Evolutionary conservation across 306 rosid species (phyloP), one percentile per base, ranked within the genome.

Genomic region (Chamaecrista fasciculata): DNA sequence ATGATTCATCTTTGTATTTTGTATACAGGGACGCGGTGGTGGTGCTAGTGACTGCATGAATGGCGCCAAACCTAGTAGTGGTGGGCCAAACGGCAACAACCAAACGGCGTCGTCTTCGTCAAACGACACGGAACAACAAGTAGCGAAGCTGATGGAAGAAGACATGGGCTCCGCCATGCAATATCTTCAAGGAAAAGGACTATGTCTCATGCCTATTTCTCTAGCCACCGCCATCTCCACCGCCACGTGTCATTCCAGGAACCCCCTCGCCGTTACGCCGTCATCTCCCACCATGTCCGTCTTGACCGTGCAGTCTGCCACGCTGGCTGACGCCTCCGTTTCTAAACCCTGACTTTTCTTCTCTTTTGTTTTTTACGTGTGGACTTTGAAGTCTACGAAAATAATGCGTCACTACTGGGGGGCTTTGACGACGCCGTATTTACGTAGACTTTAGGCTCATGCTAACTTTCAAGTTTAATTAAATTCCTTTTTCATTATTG

Each of bases 101-200:
- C 91, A 83, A 46, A 78, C 88, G 57, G 71, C 77, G 33, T 28
- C 33, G 67, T 70, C 91, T 2, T 67, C 91, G 0, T 29, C 91
- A 0, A 86, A 85, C 84, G 95, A 91, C 76, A 82, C 96, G 62
- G 97, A 95, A 83, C 95, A 95, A 58, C 99, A 91, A 29, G 99
- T 95, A 68, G 97, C 97, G 0, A 91, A 84, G 83, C 90, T 95
- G 0, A 91, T 95, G 97, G 95, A 89, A 59, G 92, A 95, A 69
- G 99, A 95, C 83, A 91, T 95, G 99, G 97, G 97, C 2, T 89
- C 99, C 12, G 97, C 99, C 75, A 95, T 95, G 99, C 99, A 91
- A 70, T 95, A 95, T 72, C 88, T 95, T 0, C 97, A 91, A 31
- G 97, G 99, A 0, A 95, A 95, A 14, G 99, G 99, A 11, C 95